Evolutionary conservation across 306 rosid species (phyloP).

Genomic region (Malus fusca): DNA sequence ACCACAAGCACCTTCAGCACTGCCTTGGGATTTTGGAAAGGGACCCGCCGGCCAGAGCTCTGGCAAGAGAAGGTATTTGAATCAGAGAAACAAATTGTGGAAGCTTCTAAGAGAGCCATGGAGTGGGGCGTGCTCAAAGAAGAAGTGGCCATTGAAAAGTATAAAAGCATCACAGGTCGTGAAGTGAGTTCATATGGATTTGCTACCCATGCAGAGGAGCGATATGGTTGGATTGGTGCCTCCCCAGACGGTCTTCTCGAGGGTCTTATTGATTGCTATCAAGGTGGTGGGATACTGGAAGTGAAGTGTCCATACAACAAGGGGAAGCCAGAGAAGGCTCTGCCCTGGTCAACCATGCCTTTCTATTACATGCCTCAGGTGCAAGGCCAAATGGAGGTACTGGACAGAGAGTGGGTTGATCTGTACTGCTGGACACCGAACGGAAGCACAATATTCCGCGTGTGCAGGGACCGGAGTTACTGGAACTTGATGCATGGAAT

Average conservation of each 20-base stretch:
- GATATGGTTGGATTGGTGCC: constrained; percentile 78
- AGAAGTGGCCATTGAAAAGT: constrained; percentile 61
- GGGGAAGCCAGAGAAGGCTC: constrained; percentile 82
- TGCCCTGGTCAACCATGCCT: constrained; percentile 83
- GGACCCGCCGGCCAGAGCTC: constrained; percentile 64
- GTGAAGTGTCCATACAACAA: constrained; percentile 96
- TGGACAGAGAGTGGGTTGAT: constrained; percentile 86
- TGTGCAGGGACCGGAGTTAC: constrained; percentile 50
- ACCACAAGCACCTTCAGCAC: constrained; percentile 95
- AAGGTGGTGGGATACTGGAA: constrained; percentile 69
- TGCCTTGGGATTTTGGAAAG: constrained; percentile 91
- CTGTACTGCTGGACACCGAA: constrained; percentile 92
- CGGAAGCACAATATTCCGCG: constrained; percentile 84
- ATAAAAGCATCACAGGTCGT: constrained; percentile 64
- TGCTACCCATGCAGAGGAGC: constrained; percentile 56
- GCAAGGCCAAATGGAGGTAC: constrained; percentile 93
- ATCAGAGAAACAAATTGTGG: constrained; percentile 28
- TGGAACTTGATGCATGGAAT: constrained; percentile 75
- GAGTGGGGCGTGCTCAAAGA: constrained; percentile 90
- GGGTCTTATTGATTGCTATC: constrained; percentile 65
- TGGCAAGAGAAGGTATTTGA: constrained; percentile 82
- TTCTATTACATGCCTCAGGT: constrained; percentile 98
- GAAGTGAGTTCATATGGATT: constrained; percentile 71
- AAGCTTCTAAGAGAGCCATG: constrained; percentile 59
- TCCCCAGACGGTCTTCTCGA: constrained; percentile 93